phyloP scores from a whole-genome alignment of 1,139 yeast genomes.

The Spencermartinsiella ligniputridi region DNA sequence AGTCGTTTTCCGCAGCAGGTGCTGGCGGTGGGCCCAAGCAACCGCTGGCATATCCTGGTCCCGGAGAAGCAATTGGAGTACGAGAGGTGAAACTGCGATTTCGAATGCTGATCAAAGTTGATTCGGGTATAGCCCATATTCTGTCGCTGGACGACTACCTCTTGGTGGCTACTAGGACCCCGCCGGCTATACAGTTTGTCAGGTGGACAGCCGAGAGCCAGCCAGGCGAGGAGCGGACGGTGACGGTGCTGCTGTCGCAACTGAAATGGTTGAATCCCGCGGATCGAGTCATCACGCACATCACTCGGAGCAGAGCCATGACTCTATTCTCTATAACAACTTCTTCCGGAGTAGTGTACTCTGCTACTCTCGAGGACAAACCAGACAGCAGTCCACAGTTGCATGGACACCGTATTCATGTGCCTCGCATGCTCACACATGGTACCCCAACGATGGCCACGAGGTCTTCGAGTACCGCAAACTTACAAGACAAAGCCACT shows the following conservation, averaged over 20 bases:
- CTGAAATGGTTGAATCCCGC: constrained; percentile 26
- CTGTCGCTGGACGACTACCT: constrained; percentile 30
- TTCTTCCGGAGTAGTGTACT: constrained; percentile 14
- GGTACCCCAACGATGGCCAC: no score
- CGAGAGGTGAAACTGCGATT: constrained; percentile 32
- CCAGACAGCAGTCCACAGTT: constrained; percentile 2
- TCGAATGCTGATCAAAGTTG: constrained; percentile 27
- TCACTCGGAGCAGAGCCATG: constrained; percentile 24
- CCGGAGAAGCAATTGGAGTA: constrained; percentile 39
- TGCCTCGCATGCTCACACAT: no score
- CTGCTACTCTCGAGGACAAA: constrained; percentile 16
- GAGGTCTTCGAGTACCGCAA: constrained; percentile 7
- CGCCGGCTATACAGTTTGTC: constrained; percentile 31
- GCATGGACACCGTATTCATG: constrained; percentile 24
- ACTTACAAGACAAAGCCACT: constrained; percentile 23
- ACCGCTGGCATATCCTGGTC: constrained; percentile 32
- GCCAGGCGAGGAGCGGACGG: constrained; percentile 11
- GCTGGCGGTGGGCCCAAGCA: constrained; percentile 9
- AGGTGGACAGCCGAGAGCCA: constrained; percentile 19
- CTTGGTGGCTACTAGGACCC: constrained; percentile 29
- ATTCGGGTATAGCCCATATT: constrained; percentile 29
- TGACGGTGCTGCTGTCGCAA: constrained; percentile 21
- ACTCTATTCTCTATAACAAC: constrained; percentile 21
- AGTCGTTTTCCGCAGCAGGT: constrained; percentile 10
- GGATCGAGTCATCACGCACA: constrained; percentile 11